Percentiles rank a stretch among this genome's conserved stretches.
Evolutionary conservation across 2,329 filamentous ascomycete species (phyloP).

Genomic region (Gaeumannomyces tritici): DNA sequence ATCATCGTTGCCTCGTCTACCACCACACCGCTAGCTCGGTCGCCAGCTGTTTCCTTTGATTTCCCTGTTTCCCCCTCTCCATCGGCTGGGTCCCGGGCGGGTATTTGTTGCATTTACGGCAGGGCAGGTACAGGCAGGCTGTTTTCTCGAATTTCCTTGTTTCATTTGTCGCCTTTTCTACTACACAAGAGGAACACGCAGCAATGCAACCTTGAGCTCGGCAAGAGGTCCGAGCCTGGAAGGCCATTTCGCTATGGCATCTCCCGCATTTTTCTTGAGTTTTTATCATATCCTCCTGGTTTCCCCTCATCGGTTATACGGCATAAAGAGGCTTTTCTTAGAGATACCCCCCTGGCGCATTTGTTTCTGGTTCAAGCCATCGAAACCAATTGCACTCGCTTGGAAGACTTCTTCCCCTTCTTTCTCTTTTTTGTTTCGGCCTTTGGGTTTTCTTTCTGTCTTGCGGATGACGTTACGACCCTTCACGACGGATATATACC

Average conservation of each 20-base stretch:
- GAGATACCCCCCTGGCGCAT: conserved; percentile 22
- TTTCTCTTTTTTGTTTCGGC: conserved; percentile 20
- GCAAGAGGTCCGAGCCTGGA: conserved; percentile 35
- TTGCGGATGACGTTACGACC: conserved; percentile 36
- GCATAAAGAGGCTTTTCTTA: conserved; percentile 29
- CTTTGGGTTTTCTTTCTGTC: conserved; percentile 27
- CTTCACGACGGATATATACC: conserved; percentile 26
- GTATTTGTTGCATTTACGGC: conserved; percentile 44
- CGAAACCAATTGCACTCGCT: conserved; percentile 21
- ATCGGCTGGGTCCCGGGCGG: conserved; percentile 45
- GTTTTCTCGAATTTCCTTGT: conserved; percentile 20
- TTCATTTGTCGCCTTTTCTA: conserved; percentile 15
- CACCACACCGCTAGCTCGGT: conserved; percentile 40
- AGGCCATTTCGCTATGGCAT: conserved; percentile 22
- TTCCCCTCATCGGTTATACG: conserved; percentile 14
- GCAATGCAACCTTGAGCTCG: conserved; percentile 47
- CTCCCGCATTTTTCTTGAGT: conserved; percentile 19
- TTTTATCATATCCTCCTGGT: conserved; percentile 14
- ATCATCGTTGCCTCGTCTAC: conserved; percentile 16
- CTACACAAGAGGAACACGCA: conserved; percentile 49
- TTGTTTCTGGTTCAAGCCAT: background rate
- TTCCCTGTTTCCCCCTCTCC: conserved; percentile 29
- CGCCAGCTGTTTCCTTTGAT: conserved; percentile 17
- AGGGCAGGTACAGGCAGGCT: conserved; percentile 40
- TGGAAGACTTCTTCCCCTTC: conserved; percentile 19